phyloP scores from a whole-genome alignment of 2,329 filamentous ascomycete species.

The Xylariaceae sp. region DNA sequence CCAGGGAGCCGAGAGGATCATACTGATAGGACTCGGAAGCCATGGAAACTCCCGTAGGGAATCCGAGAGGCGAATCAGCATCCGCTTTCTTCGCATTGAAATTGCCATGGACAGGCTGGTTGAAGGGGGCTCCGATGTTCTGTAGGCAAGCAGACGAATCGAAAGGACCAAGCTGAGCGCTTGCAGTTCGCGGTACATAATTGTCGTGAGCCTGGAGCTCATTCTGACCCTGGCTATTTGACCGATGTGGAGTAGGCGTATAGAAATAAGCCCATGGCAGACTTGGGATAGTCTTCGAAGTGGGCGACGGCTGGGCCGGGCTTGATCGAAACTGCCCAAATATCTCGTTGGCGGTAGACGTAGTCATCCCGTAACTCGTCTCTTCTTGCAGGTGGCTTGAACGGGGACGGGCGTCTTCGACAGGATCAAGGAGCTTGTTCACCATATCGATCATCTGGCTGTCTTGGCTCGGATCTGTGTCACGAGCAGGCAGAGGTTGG shows the following conservation, averaged over 20 bases:
- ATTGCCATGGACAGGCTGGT: constrained; percentile 4
- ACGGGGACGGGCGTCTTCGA: constrained; percentile 17
- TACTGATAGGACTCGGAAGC: too few species aligned
- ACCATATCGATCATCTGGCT: constrained; percentile 36
- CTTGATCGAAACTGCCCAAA: constrained; percentile 34
- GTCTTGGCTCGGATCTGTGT: constrained; percentile 24
- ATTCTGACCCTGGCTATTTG: constrained; percentile 16
- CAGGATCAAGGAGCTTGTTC: constrained; percentile 27
- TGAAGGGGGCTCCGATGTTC: constrained; percentile 7
- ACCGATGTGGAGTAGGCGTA: constrained; percentile 17
- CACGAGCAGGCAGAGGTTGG: constrained; percentile 7
- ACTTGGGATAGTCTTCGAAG: constrained; percentile 29
- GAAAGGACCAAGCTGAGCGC: constrained; percentile 13
- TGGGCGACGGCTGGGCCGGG: constrained; percentile 25
- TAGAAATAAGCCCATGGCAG: constrained; percentile 47
- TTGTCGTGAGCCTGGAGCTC: constrained; percentile 9
- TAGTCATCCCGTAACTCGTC: constrained; percentile 49
- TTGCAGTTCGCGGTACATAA: constrained; percentile 18
- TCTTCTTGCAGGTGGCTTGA: constrained; percentile 28
- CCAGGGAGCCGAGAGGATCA: constrained; percentile 6
- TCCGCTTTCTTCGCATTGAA: not conserved
- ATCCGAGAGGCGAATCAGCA: not conserved
- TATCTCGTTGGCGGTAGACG: constrained; percentile 41
- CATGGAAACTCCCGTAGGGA: too few species aligned
- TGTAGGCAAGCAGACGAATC: constrained; percentile 17